Percentiles rank a stretch among this genome's conserved stretches.
Evolutionary conservation across 2,329 filamentous ascomycete genomes (phyloP).

Genomic region (Cladosporium halotolerans): DNA sequence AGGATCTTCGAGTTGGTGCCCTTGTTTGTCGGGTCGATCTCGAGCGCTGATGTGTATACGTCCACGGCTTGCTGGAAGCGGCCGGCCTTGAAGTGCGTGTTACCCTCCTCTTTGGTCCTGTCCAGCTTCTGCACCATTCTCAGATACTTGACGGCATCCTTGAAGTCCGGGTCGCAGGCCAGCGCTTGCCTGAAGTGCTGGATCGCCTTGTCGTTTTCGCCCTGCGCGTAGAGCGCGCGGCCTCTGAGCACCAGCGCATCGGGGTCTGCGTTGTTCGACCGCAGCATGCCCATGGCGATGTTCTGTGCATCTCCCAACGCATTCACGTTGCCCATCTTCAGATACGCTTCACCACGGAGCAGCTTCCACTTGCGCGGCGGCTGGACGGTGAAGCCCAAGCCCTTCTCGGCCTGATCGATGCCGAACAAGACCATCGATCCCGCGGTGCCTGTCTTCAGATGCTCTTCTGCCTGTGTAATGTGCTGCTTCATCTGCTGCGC

Average conservation of each 20-base stretch:
- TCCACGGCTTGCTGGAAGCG: slow-evolving; percentile 74
- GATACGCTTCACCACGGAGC: slow-evolving; percentile 82
- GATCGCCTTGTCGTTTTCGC: slow-evolving; percentile 91
- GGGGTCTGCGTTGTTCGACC: slow-evolving; percentile 83
- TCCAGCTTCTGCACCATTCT: slow-evolving; percentile 87
- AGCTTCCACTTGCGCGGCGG: slow-evolving; percentile 91
- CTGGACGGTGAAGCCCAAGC: slow-evolving; percentile 66
- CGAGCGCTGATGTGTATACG: slow-evolving; percentile 75
- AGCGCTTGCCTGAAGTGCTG: slow-evolving; percentile 88
- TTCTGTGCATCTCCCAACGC: slow-evolving; percentile 87
- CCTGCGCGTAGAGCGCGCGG: slow-evolving; percentile 79
- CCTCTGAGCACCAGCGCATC: slow-evolving; percentile 89
- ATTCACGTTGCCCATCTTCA: slow-evolving; percentile 88
- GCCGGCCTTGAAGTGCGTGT: slow-evolving; percentile 79
- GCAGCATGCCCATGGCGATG: slow-evolving; percentile 79
- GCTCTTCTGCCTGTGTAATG: slow-evolving; percentile 71
- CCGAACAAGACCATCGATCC: slow-evolving; percentile 91
- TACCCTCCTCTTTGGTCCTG: slow-evolving; percentile 89
- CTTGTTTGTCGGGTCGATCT: slow-evolving; percentile 81
- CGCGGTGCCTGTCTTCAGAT: slow-evolving; percentile 65
- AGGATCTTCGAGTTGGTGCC: slow-evolving; percentile 91
- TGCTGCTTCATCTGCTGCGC: slow-evolving; percentile 81
- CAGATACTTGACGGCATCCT: slow-evolving; percentile 80
- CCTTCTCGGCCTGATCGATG: slow-evolving; percentile 80
- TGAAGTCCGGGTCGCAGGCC: slow-evolving; percentile 85